phyloP scores from a whole-genome alignment of 2,329 filamentous ascomycete species.

The Tolypocladium amazonense region DNA sequence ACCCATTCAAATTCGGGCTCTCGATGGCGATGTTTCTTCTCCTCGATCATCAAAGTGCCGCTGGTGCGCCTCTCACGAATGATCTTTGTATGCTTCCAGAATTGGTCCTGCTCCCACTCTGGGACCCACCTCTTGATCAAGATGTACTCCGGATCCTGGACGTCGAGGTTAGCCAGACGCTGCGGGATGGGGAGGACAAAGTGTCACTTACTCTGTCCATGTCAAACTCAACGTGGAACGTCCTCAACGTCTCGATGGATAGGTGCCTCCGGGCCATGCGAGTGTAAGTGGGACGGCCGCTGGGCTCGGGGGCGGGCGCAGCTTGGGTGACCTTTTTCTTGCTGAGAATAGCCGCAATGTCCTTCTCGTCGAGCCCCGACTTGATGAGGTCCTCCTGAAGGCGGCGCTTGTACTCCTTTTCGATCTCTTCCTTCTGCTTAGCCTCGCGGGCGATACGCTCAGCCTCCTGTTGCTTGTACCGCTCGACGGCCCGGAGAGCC shows the following conservation, averaged over 20 bases:
- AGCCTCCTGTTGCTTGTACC: constrained; percentile 37
- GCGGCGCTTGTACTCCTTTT: constrained; percentile 43
- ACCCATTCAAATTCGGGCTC: constrained; percentile 44
- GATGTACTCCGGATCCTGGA: constrained; percentile 56
- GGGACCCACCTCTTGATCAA: constrained; percentile 65
- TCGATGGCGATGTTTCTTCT: constrained; percentile 28
- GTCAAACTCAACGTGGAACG: constrained; percentile 46
- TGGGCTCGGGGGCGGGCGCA: constrained; percentile 10
- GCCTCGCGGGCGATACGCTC: constrained; percentile 36
- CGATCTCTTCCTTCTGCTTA: constrained; percentile 35
- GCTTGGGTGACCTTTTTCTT: constrained; percentile 36
- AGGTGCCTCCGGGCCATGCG: constrained; percentile 52
- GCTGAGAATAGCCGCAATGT: constrained; percentile 48
- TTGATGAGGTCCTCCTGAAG: constrained; percentile 48
- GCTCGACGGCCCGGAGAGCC: constrained; percentile 37
- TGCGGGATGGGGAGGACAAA: not conserved
- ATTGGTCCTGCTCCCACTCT: constrained; percentile 58
- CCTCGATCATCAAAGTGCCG: constrained; percentile 35
- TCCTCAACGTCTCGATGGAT: constrained; percentile 49
- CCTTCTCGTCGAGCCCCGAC: constrained; percentile 47
- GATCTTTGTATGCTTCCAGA: constrained; percentile 60
- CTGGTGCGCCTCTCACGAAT: constrained; percentile 46
- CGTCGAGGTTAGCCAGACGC: constrained; percentile 19
- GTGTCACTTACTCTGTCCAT: constrained; percentile 38
- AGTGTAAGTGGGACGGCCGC: constrained; percentile 45